Evolutionary conservation across 805 yeast genomes (phyloP).

Genomic region (Ogataea methylovora): DNA sequence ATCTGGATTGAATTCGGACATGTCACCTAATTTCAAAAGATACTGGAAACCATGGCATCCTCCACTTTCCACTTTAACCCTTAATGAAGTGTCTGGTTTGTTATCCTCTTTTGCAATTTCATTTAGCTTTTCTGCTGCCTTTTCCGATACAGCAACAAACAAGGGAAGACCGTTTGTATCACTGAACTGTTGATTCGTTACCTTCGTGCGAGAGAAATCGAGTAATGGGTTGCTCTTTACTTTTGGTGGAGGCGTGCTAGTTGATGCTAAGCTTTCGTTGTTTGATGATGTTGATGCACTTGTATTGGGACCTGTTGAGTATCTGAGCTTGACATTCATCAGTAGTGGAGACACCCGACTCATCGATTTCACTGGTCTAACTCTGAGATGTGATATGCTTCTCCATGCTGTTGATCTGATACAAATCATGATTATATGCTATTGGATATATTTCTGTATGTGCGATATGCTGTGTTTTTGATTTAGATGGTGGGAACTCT

Average conservation of each 20-base stretch:
- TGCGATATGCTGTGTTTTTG: too few species aligned
- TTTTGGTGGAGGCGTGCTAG: background rate
- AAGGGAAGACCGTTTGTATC: conserved; percentile 27
- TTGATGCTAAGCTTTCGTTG: background rate
- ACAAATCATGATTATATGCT: too few species aligned
- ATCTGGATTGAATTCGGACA: conserved; percentile 22
- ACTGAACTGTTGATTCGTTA: conserved; percentile 23
- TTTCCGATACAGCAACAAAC: conserved; percentile 38
- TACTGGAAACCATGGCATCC: conserved; percentile 99
- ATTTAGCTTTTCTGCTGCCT: conserved; percentile 46
- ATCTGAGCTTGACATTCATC: too few species aligned
- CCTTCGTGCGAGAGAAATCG: conserved; percentile 25
- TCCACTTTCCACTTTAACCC: conserved; percentile 83
- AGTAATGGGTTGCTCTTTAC: conserved; percentile 7
- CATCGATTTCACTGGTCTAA: too few species aligned
- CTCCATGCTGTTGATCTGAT: too few species aligned
- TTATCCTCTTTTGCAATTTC: conserved; percentile 44
- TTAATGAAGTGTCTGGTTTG: conserved; percentile 54
- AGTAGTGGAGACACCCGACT: too few species aligned
- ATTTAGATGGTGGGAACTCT: too few species aligned
- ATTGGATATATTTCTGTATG: too few species aligned
- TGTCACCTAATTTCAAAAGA: conserved; percentile 49
- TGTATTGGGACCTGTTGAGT: too few species aligned
- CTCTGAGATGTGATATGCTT: too few species aligned
- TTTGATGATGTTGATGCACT: background rate